Evolutionary conservation across 1,284 basidiomycete species (phyloP), one percentile per base, ranked within the genome.

Genomic region (Amylostereum areolatum): DNA sequence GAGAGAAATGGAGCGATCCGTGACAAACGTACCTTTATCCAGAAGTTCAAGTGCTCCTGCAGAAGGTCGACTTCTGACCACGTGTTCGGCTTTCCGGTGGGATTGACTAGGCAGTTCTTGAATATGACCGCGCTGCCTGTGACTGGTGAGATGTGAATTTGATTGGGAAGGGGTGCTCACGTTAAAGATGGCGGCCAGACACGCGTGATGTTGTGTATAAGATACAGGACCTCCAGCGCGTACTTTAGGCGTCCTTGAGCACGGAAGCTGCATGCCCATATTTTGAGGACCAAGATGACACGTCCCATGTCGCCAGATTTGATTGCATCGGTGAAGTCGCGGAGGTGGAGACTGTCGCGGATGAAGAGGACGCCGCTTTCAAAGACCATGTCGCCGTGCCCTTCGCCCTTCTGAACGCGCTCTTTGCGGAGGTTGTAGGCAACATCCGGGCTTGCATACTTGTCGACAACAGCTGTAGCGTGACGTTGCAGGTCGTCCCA

Each of bases 1-100:
- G 25, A 47, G 1, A 43, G 10, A 46, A 5, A 31, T 29, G 28
- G 18, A 5, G 11, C 31, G n/a, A 25, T 12, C 28, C 25, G 8
- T 11, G 12, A 11, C 31, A 9, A 11, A 28, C 52, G n/a, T 28
- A 61, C 64, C 57, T 65, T 66, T 42, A 66, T 68, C 67, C 67
- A 71, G 44, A 58, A 69, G 45, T 69, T 72, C 43, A 67, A 36
- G 46, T 74, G 71, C 47, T 74, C 71, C 43, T 73, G 71, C 33
- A 73, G 43, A 0, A 73, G 58, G 43, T 74, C 71, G 3, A 68
- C 58, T 27, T 66, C 62, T 0, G 69, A 56, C 44, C 55, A 72
- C 0, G 51, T 43, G 31, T 68, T 60, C 1, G 49, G 48, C 4
- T 61, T 57, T 0, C 71, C 68, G 0, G 66, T 66, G 0, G 65